Evolutionary conservation across 208 protist species (phyloP).

Genomic region (Leishmania tarentolae): DNA sequence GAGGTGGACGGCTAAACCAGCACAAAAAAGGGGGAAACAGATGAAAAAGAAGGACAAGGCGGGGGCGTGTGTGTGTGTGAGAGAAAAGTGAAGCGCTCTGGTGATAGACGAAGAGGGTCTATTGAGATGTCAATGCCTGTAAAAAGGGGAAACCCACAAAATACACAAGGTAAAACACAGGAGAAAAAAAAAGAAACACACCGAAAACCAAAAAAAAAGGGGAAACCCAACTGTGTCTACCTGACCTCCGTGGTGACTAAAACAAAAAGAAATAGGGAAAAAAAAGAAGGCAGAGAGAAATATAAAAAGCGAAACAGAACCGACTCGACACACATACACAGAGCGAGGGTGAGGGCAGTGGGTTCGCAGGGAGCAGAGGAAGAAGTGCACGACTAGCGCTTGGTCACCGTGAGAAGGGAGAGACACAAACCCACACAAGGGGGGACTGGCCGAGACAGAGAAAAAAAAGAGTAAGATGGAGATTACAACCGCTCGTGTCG

Average conservation of each 20-base stretch:
- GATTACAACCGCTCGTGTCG: not conserved
- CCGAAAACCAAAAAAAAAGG: not conserved
- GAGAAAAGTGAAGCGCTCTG: not conserved
- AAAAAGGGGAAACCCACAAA: not conserved
- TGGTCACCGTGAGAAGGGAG: not conserved
- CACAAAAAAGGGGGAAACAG: not conserved
- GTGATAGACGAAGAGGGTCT: not conserved
- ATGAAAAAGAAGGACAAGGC: not conserved
- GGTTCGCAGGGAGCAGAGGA: not conserved
- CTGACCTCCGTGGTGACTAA: not conserved
- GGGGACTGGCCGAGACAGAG: not conserved
- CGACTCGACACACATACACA: not conserved
- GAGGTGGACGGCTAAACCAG: not conserved
- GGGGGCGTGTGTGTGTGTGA: not conserved
- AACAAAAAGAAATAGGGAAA: too few relatives aligned
- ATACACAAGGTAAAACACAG: not conserved
- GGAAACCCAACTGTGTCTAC: not conserved
- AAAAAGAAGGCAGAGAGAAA: not conserved
- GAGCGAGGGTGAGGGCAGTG: not conserved
- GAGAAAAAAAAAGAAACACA: not conserved
- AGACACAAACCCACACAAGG: not conserved
- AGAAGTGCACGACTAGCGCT: not conserved
- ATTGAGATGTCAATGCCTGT: not conserved
- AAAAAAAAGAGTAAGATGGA: not conserved
- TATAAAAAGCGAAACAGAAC: not conserved